These are phyloP conservation scores for Irpex sp. DNA, from an alignment of 1,284 basidiomycete genomes.

Conservation along the genomic window DNA sequence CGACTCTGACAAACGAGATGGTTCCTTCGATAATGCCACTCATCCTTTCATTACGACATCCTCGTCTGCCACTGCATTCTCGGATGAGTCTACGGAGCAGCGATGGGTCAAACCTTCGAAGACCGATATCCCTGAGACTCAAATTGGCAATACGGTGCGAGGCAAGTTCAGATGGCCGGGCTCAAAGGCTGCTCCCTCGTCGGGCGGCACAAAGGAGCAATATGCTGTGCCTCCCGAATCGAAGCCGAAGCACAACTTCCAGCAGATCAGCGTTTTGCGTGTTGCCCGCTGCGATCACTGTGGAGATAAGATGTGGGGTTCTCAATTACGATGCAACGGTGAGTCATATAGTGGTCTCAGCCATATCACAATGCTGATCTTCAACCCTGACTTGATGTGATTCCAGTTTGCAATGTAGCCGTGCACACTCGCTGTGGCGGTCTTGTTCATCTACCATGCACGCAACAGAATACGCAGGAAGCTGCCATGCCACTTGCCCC, in stretches of 20 bases:
- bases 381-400: background rate
- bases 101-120: slow-evolving; percentile 29
- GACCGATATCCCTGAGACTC: slow-evolving; percentile 26
- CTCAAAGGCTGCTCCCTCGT: slow-evolving; percentile 17
- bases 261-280: slow-evolving; percentile 84
- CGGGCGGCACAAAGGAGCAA: slow-evolving; percentile 20
- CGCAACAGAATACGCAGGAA: slow-evolving; percentile 46
- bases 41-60: slow-evolving; percentile 22
- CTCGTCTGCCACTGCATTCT: slow-evolving; percentile 16
- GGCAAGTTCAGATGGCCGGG: slow-evolving; percentile 69
- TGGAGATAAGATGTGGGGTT: slow-evolving; percentile 98
- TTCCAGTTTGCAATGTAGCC: slow-evolving; percentile 62
- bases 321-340: slow-evolving; percentile 88
- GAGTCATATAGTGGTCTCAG: slow-evolving; percentile 27
- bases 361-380: slow-evolving; percentile 1
- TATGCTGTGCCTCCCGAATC: slow-evolving; percentile 14
- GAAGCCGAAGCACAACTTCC: slow-evolving; percentile 76
- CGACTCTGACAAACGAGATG: slow-evolving; percentile 21
- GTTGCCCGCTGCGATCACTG: slow-evolving; percentile 94
- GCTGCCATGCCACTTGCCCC: background rate
- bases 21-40: slow-evolving; percentile 26
- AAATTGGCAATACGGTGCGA: slow-evolving; percentile 37
- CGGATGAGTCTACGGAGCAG: slow-evolving; percentile 29
- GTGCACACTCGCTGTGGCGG: slow-evolving; percentile 73
- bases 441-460: slow-evolving; percentile 56